phyloP scores from a whole-genome alignment of 1,139 yeast species.

The Candida sojae region DNA sequence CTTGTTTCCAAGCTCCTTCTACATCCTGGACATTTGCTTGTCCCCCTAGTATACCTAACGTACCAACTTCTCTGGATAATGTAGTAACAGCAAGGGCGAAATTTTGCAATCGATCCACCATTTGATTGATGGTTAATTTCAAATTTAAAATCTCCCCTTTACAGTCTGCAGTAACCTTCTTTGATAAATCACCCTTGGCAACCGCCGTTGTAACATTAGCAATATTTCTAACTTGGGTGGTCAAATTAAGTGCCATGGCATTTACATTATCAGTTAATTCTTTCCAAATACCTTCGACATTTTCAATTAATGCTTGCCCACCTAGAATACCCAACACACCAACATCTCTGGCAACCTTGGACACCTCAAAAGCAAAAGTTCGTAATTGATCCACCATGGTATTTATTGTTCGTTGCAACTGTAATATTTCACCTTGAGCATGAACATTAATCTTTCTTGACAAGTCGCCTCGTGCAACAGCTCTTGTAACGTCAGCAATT shows the following conservation, averaged over 20 bases:
- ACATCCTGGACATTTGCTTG: conserved; percentile 92
- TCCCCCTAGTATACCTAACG: conserved; percentile 86
- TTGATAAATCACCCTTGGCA: conserved; percentile 85
- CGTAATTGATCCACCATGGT: conserved; percentile 88
- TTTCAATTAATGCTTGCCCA: conserved; percentile 83
- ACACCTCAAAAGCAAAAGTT: conserved; percentile 85
- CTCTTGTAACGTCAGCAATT: conserved; percentile 85
- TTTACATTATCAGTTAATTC: conserved; percentile 87
- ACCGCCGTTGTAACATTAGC: conserved; percentile 93
- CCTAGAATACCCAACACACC: conserved; percentile 88
- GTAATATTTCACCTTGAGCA: conserved; percentile 82
- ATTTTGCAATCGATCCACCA: conserved; percentile 86
- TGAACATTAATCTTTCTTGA: conserved; percentile 78
- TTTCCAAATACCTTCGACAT: conserved; percentile 88
- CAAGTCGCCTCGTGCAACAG: conserved; percentile 79
- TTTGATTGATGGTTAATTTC: conserved; percentile 77
- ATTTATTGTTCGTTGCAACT: conserved; percentile 76
- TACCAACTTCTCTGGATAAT: conserved; percentile 85
- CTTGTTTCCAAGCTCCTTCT: conserved; percentile 93
- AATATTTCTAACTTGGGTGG: conserved; percentile 85
- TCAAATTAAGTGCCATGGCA: conserved; percentile 86
- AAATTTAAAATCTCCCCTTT: conserved; percentile 84
- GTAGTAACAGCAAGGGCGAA: conserved; percentile 90
- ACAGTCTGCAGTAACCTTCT: conserved; percentile 86
- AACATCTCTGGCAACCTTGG: conserved; percentile 85